Evolutionary conservation across 164 flowering plant species (phyloP), one percentile per base, ranked within the genome.

Genomic region (Sedum album): DNA sequence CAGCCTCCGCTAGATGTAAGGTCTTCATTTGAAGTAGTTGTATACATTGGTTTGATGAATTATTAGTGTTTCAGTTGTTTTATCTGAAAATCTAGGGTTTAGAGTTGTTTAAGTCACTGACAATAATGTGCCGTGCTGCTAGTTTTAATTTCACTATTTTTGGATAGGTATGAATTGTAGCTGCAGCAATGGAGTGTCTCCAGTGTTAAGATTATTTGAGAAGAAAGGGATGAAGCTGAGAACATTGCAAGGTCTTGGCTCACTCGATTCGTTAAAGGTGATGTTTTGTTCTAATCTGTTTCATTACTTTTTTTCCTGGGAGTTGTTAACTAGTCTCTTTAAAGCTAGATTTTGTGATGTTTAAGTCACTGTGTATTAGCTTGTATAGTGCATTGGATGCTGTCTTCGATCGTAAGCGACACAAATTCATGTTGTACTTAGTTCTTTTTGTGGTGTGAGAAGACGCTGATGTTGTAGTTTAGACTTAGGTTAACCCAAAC

Each of bases 211-310:
- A 23, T 18, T 53, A 14, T 53, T 53, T 53, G 30, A 23, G 13
- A 53, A 53, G 60, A 63, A 63, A 31, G 41, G 42, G 26, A 3
- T 35, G 6, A 23, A 20, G 18, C 17, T 60, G 14, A 20, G 36
- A 31, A 20, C 20, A 63, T 3, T 30, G 23, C 41, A 63, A 6
- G 21, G 66, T 63, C 66, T 63, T 33, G 66, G 66, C 26, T 63
- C 38, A 11, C 66, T 63, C 10, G 66, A 18, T 42, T 63, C 66
- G 4, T 33, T 63, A 63, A 63, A 63, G 66, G 66, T 63, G 33
- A 31, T 31, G 4, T 33, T 36, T 38, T 8, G 66, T 31, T 63
- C 23, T 21, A 17, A 33, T 35, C 3, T 18, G 11, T 60, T 31
- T 31, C 23, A 20, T 26, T 25, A 4, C 10, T 6, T 30, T 26